These are phyloP conservation scores for Citrullus colocynthis DNA, from an alignment of 306 rosid genomes.

Conservation along the genomic window DNA sequence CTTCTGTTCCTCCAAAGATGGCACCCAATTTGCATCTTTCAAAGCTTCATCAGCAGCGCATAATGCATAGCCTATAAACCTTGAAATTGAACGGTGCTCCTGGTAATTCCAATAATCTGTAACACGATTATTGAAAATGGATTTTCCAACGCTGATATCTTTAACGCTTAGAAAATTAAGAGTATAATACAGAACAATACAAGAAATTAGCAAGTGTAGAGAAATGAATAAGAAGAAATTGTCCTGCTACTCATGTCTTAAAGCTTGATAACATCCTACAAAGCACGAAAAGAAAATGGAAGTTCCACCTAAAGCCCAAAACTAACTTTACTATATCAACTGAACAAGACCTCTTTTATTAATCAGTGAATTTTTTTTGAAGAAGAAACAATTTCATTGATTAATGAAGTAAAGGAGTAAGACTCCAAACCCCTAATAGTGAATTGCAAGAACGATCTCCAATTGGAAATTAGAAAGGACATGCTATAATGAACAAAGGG, in stretches of 20 bases:
- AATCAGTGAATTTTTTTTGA: too few relatives aligned
- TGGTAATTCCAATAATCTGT: constrained; percentile 16
- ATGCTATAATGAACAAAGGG: too few relatives aligned
- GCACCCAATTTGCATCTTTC: constrained; percentile 77
- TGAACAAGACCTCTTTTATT: too few relatives aligned
- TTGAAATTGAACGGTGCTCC: constrained; percentile 73
- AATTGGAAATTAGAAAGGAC: too few relatives aligned
- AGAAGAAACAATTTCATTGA: too few relatives aligned
- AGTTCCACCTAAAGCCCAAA: neutral
- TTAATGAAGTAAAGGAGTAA: too few relatives aligned
- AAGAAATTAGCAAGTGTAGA: neutral
- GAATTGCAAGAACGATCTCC: too few relatives aligned
- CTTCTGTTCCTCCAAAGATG: constrained; percentile 54
- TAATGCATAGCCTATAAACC: constrained; percentile 87
- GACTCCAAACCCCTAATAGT: too few relatives aligned
- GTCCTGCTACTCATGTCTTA: neutral
- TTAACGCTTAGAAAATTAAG: neutral
- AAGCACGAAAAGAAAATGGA: neutral
- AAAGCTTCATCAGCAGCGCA: constrained; percentile 96
- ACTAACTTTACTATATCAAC: neutral
- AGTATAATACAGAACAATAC: neutral
- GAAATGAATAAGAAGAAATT: neutral
- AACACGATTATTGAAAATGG: constrained; percentile 12
- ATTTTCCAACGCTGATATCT: neutral
- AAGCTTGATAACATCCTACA: neutral